Evolutionary conservation across 345 rosid genomes (phyloP), one percentile per base, ranked within the genome.

Genomic region (Turritis glabra): DNA sequence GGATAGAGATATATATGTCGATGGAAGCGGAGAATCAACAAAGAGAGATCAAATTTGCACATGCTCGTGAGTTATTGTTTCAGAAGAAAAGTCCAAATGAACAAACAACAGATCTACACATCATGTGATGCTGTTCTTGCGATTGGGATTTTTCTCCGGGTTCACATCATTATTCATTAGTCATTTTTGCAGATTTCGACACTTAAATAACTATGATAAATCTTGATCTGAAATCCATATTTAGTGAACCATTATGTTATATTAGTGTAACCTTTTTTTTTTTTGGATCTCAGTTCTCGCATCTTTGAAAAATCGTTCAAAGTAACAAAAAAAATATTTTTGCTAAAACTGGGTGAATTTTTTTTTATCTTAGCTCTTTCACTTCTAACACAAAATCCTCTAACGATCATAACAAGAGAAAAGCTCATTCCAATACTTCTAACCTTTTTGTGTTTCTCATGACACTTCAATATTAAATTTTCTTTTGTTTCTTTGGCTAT

Each of bases 21-120:
- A 62, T 25, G 17, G 69, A 75, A 75, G 80, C 80, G 80, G 80
- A 63, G 65, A 70, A 76, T 70, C 80, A 70, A 76, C 76, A 76
- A 63, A 76, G 80, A 29, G 53, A 69, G 32, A 76, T 76, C 58
- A 63, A 69, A 63, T 14, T 19, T 1, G 67, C 80, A 76, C 66
- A 76, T 76, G 80, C 44, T 63, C 18, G 46, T 53, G 12, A 54
- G 30, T 47, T 26, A 63, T 22, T 4, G n/a, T 52, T 63, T 63
- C 75, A 43, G 37, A 51, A 60, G 48, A 68, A 21, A 60, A 68
- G 4, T 75, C 69, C 69, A 75, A 33, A 33, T 44, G 30, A 60
- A 52, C 29, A 23, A 33, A 52, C 30, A 51, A 32, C 25, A 60
- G 69, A 51, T 75, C 79, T 11, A 3, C 35, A 62, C 65, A 32